Evolutionary conservation across 495 filamentous ascomycete species (phyloP).

Genomic region (Penicillium cataractarum): DNA sequence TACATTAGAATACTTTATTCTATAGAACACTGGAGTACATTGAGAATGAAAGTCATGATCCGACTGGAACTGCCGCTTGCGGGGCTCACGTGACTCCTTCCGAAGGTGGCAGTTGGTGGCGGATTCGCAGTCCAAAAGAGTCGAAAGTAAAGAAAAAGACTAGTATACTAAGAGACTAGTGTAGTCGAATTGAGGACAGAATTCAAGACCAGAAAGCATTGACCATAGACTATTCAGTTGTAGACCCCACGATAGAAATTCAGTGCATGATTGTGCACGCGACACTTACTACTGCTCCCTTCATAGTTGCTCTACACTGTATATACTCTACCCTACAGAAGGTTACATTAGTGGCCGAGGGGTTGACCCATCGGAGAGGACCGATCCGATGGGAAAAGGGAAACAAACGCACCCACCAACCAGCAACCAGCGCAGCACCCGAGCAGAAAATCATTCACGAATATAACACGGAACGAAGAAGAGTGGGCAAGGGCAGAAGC

Average conservation of each 20-base stretch:
- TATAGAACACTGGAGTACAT: too few relatives aligned
- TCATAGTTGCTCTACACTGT: too few relatives aligned
- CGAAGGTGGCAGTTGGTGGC: slow-evolving; percentile 26
- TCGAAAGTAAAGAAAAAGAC: background rate
- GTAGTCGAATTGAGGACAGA: background rate
- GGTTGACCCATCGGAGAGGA: slow-evolving; percentile 26
- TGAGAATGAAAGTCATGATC: too few relatives aligned
- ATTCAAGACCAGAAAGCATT: too few relatives aligned
- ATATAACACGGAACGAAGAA: slow-evolving; percentile 5
- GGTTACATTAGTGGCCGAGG: slow-evolving; percentile 18
- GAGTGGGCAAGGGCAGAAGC: background rate
- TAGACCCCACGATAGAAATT: background rate
- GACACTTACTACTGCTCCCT: too few relatives aligned
- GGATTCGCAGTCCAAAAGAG: background rate
- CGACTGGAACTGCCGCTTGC: slow-evolving; percentile 20
- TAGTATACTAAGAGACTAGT: background rate
- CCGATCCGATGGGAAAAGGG: slow-evolving; percentile 28
- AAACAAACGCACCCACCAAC: background rate
- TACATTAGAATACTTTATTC: too few relatives aligned
- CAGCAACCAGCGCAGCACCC: background rate
- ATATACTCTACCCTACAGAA: too few relatives aligned
- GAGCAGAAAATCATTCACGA: background rate
- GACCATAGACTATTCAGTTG: background rate
- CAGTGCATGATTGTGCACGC: background rate
- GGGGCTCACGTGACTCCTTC: slow-evolving; percentile 19